Evolutionary conservation across 495 filamentous ascomycete genomes (phyloP), one percentile per base, ranked within the genome.

Genomic region (Podospora anserina): DNA sequence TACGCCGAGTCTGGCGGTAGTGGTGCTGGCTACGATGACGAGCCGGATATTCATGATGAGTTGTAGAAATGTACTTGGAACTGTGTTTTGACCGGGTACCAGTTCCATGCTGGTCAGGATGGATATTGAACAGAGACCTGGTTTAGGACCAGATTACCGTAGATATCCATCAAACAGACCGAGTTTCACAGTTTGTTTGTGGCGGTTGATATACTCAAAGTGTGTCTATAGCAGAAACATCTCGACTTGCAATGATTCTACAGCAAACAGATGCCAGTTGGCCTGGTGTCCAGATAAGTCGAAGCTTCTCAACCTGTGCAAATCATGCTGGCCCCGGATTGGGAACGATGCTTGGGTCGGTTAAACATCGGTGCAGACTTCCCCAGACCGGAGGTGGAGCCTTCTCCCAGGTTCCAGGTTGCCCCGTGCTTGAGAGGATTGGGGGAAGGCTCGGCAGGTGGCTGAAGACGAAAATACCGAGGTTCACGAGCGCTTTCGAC

Each of bases 1-100:
- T 95, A 97, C 80, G 83, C 87, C 75, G 87, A 54, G 20, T 61
- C 64, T 11, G 60, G 34, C 18, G 13, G 32, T 59, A 44, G 58
- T 27, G 28, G 28, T 30, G 58, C 27, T 4, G 18, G n/a, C 4
- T 6, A 64, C 26, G 26, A 69, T 34, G 39, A 59, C 18, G 64
- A 30, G 5, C 27, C 13, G 7, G 57, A 66, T 19, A 54, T 64
- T 16, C 65, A 64, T 27, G 69, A 70, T 53, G 65, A 70, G 55
- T 61, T 70, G 5, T 67, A 49, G 61, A 58, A 18, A 49, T 49
- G 39, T 11, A 49, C 39, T 49, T 49, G 9, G 13, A 2, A 49
- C 39, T 49, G 39, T 49, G 39, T 49, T 49, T 49, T 49, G 39
- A 49, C 5, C 0, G 39, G 34, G 34, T 39, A 39, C 34, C 34